Evolutionary conservation across 495 filamentous ascomycete species (phyloP).

Genomic region (Daldinia vernicosa): DNA sequence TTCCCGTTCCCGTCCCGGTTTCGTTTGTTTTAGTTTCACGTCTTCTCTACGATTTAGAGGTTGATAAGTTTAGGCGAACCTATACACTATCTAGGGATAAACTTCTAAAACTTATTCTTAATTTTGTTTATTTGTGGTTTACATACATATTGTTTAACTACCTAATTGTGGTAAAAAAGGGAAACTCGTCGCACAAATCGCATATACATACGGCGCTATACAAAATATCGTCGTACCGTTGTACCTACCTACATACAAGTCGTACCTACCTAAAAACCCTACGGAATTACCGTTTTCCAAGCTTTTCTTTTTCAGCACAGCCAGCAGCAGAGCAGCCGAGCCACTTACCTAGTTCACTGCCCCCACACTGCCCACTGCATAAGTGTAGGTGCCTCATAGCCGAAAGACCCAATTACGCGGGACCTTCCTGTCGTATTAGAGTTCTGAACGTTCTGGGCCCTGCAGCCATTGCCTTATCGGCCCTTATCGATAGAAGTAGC

Average conservation of each 20-base stretch:
- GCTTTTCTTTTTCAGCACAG: constrained; percentile 1
- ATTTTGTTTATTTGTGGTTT: background rate
- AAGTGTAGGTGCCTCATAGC: background rate
- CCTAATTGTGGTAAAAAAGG: background rate
- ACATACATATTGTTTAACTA: too few species aligned
- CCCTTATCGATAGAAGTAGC: constrained; percentile 31
- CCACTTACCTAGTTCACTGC: constrained; percentile 3
- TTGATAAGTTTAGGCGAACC: constrained; percentile 8
- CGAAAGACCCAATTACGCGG: constrained; percentile 6
- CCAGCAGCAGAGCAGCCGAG: background rate
- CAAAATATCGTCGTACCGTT: background rate
- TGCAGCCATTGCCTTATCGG: constrained; percentile 9
- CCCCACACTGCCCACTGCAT: background rate
- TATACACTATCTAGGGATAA: background rate
- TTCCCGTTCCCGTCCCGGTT: constrained; percentile 18
- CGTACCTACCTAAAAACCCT: background rate
- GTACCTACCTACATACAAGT: background rate
- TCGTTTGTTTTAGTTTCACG: background rate
- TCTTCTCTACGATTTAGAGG: constrained; percentile 11
- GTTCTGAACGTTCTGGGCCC: constrained; percentile 7
- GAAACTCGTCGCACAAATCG: constrained; percentile 16
- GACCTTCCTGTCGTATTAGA: constrained; percentile 4
- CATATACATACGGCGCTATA: background rate
- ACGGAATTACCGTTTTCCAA: constrained; percentile 15
- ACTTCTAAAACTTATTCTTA: constrained; percentile 19